These are phyloP conservation scores for Diaporthe longicolla DNA, from an alignment of 2,329 filamentous ascomycete genomes.

Conservation along the genomic window DNA sequence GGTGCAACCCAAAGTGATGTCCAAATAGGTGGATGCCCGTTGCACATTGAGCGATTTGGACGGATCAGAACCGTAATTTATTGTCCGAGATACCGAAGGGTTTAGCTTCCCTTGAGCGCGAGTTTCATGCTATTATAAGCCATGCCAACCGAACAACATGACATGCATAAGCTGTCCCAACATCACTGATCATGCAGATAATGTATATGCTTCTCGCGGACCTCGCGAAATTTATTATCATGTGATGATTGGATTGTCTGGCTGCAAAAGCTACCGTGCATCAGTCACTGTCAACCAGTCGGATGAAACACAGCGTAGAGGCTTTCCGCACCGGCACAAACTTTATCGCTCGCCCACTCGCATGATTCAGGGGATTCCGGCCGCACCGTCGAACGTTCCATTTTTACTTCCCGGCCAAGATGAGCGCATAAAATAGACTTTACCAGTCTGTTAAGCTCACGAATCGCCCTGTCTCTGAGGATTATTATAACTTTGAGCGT, in stretches of 20 bases:
- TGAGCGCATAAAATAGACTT: slow-evolving; percentile 8
- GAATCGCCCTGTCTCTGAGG: background rate
- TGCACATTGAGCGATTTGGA: background rate
- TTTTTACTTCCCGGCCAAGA: slow-evolving; percentile 9
- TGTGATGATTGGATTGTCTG: background rate
- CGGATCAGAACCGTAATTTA: slow-evolving; percentile 17
- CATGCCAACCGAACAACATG: background rate
- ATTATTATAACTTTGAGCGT: background rate
- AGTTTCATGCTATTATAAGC: slow-evolving; percentile 20
- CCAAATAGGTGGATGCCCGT: background rate
- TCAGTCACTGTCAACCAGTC: background rate
- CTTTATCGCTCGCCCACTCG: background rate
- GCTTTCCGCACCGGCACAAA: background rate
- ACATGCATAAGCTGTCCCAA: background rate
- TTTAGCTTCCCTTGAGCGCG: background rate
- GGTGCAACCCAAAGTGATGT: background rate
- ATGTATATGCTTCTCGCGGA: no score
- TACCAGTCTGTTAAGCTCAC: background rate
- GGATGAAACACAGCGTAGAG: background rate
- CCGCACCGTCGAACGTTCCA: slow-evolving; percentile 4
- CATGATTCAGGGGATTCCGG: slow-evolving; percentile 19
- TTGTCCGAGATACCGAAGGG: slow-evolving; percentile 7
- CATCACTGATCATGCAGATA: no score
- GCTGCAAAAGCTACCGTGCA: background rate
- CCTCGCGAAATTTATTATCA: background rate